Evolutionary conservation across 352 stramenopile genomes (phyloP), one percentile per base, ranked within the genome.

Genomic region (Blastocystis sp.): DNA sequence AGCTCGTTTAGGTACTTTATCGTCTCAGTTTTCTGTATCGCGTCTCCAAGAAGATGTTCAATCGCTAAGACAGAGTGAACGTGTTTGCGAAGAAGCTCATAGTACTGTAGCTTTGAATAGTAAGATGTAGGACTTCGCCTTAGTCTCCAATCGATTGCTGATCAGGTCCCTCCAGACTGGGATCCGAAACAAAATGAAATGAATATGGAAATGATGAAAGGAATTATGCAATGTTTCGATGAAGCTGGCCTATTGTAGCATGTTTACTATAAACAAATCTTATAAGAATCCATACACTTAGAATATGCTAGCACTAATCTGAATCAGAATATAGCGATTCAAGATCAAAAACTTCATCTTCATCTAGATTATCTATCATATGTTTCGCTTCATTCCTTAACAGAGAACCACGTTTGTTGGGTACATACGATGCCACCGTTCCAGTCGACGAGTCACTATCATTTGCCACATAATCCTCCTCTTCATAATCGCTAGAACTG

Each of bases 221-320:
- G 73, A 69, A n/a, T 84, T 20, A 84, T 84, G 73, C 29, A 53
- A 18, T 66, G 73, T 84, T 84, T 84, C 53, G 73, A 84, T 68
- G 26, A 64, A 23, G 73, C 73, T 84, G 73, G 73, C 4, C 39
- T 84, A 50, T 55, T 84, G 47, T 84, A 45, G 55, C 34, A 4
- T 56, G 5, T 47, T 41, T 39, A 69, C 66, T 66, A 23, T 79
- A 9, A 45, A 84, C 26, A 41, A 84, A 64, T 26, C 29, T 34
- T 34, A 34, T 34, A 34, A 34, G 1, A 34, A 34, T 34, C 29
- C 29, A 34, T 34, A 34, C 29, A 34, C 29, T 1, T 34, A 34
- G 29, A 34, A 34, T 34, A 34, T 34, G 29, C 29, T 34, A 34
- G 29, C 0, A 34, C 29, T 34, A 34, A 34, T 34, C 29, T 34